These are phyloP conservation scores for Solanum rostratum DNA, from an alignment of 257 asterid genomes.

Conservation along the genomic window DNA sequence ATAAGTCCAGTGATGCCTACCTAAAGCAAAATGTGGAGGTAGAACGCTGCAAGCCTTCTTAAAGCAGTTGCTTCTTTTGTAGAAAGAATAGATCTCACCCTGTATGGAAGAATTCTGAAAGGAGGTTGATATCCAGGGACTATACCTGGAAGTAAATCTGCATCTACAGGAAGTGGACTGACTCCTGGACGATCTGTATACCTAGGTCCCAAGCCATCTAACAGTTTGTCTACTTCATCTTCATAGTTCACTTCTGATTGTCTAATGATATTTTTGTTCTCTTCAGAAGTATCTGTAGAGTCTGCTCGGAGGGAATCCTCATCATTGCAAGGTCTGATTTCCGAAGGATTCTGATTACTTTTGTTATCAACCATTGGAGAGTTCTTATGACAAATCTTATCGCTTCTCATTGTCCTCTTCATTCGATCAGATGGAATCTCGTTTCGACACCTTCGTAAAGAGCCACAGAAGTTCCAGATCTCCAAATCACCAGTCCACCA, in stretches of 20 bases:
- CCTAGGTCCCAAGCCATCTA: slow-evolving; percentile 80
- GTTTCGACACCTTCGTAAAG: slow-evolving; percentile 72
- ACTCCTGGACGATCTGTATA: slow-evolving; percentile 87
- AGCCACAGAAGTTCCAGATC: slow-evolving; percentile 85
- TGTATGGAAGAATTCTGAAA: slow-evolving; percentile 79
- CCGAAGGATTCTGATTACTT: slow-evolving; percentile 15
- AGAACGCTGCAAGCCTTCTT: slow-evolving; percentile 77
- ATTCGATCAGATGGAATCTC: slow-evolving; percentile 33
- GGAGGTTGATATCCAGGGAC: too few relatives aligned
- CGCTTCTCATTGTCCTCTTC: slow-evolving; percentile 18
- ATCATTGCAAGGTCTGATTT: slow-evolving; percentile 6
- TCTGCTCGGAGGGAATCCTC: slow-evolving; percentile 17
- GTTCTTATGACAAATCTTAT: slow-evolving; percentile 24
- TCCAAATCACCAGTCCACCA: slow-evolving; percentile 95
- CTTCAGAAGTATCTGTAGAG: slow-evolving; percentile 18
- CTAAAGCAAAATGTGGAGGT: slow-evolving; percentile 96
- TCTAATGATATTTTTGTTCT: slow-evolving; percentile 19
- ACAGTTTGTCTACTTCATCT: slow-evolving; percentile 58
- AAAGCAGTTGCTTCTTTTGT: slow-evolving; percentile 67
- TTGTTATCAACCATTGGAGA: slow-evolving; percentile 16
- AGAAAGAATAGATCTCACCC: slow-evolving; percentile 63
- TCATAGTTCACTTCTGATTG: slow-evolving; percentile 55
- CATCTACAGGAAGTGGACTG: slow-evolving; percentile 90
- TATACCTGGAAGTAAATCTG: slow-evolving; percentile 80
- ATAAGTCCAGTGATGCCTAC: slow-evolving; percentile 23